phyloP scores from a whole-genome alignment of 306 rosid species.

The Trichosanthes truncata region DNA sequence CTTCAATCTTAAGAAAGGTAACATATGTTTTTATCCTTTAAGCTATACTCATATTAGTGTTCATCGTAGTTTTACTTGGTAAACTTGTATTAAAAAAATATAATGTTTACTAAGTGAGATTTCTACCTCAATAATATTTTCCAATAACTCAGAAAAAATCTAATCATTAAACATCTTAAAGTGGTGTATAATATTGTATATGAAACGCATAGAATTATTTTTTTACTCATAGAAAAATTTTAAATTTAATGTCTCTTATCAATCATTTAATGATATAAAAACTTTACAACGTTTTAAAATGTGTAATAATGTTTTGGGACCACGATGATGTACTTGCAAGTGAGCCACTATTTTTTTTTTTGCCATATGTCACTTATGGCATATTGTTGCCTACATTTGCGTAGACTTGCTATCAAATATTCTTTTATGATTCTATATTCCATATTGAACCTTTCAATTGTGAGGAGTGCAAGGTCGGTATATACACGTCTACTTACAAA shows the following conservation, averaged over 20 bases:
- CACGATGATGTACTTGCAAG: background rate
- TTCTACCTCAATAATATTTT: too few species aligned
- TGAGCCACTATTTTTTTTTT: background rate
- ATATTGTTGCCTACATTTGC: background rate
- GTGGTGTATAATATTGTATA: background rate
- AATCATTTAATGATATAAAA: background rate
- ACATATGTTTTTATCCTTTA: too few species aligned
- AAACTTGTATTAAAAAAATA: too few species aligned
- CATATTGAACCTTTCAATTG: too few species aligned
- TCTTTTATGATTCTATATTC: background rate
- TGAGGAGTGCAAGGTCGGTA: too few species aligned
- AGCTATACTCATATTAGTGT: too few species aligned
- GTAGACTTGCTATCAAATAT: background rate
- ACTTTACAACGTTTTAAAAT: background rate
- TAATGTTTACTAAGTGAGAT: too few species aligned
- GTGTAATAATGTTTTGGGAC: background rate
- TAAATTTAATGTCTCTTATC: background rate
- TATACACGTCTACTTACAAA: too few species aligned
- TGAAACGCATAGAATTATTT: background rate
- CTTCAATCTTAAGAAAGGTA: too few species aligned
- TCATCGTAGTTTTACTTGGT: too few species aligned
- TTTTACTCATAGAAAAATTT: background rate
- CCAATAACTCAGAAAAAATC: too few species aligned
- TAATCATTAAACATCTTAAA: background rate
- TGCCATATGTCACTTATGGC: background rate